These are phyloP conservation scores for Aspergillus conjunctus DNA, from an alignment of 495 filamentous ascomycete species.

Conservation along the genomic window DNA sequence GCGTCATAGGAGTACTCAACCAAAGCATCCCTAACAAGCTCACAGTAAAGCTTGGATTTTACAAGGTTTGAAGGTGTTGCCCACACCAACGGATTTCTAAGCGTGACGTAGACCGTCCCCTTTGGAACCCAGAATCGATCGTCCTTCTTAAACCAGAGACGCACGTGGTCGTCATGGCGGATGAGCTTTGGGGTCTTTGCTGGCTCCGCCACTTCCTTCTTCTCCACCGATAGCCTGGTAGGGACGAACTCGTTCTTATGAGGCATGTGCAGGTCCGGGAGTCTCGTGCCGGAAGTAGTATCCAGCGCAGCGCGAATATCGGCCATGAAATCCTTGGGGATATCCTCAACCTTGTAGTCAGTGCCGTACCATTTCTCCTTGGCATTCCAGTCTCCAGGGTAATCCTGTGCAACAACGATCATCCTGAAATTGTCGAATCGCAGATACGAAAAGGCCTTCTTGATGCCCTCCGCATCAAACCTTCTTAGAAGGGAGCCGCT, in stretches of 20 bases:
- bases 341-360: slow-evolving; percentile 83
- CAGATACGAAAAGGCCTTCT: slow-evolving; percentile 71
- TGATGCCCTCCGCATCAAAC: slow-evolving; percentile 76
- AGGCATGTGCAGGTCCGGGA: slow-evolving; percentile 78
- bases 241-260: slow-evolving; percentile 97
- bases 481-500: slow-evolving; percentile 74
- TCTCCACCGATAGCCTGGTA: slow-evolving; percentile 89
- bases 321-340: slow-evolving; percentile 72
- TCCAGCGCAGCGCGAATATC: slow-evolving; percentile 66
- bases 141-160: slow-evolving; percentile 99
- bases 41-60: slow-evolving; percentile 79
- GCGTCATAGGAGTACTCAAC: slow-evolving; percentile 97
- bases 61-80: slow-evolving; percentile 76
- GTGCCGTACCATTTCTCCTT: slow-evolving; percentile 99
- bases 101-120: slow-evolving; percentile 76
- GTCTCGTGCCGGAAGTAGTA: slow-evolving; percentile 58
- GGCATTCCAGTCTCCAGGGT: slow-evolving; percentile 80
- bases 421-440: slow-evolving; percentile 89
- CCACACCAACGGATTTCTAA: slow-evolving; percentile 76
- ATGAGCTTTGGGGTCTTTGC: slow-evolving; percentile 78
- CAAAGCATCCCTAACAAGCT: slow-evolving; percentile 84
- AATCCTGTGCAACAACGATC: slow-evolving; percentile 76
- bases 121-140: slow-evolving; percentile 99
- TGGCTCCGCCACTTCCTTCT: slow-evolving; percentile 79
- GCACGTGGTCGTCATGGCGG: slow-evolving; percentile 77